A percentile compares a stretch with the other conserved stretches of the same genome.
Conservation (phyloP, 2,329 filamentous ascomycete species). For the Zymoseptoria crescenta region DNA sequence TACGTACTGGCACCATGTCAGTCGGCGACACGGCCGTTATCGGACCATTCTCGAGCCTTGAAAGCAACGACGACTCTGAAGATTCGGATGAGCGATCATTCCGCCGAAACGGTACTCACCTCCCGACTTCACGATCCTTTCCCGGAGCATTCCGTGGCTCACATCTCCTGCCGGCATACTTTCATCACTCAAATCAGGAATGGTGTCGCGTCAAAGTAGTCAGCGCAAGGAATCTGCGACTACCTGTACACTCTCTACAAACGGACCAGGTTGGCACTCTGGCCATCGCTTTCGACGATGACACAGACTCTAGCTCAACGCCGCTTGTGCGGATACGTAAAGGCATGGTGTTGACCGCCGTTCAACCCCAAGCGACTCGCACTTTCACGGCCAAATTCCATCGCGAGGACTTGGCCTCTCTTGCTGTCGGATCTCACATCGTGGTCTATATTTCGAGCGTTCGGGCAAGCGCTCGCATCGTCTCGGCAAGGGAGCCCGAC, state of each 20-base stretch:
- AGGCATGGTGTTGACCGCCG: constrained; percentile 69
- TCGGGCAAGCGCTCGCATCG: constrained; percentile 68
- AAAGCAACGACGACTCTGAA: constrained; percentile 28
- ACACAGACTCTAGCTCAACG: constrained; percentile 18
- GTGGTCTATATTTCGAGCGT: constrained; percentile 86
- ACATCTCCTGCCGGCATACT: constrained; percentile 17
- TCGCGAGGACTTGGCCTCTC: constrained; percentile 51
- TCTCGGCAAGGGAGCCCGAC: constrained; percentile 35
- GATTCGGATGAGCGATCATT: constrained; percentile 28
- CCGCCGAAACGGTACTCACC: constrained; percentile 19
- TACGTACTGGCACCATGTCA: constrained; percentile 69
- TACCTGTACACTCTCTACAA: constrained; percentile 69
- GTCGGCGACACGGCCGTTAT: constrained; percentile 71
- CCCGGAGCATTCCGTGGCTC: constrained; percentile 36
- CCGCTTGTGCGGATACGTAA: constrained; percentile 49
- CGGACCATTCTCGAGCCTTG: constrained; percentile 54
- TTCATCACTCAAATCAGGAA: constrained; percentile 41
- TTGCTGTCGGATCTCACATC: constrained; percentile 61
- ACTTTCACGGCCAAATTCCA: constrained; percentile 59
- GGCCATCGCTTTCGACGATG: constrained; percentile 55
- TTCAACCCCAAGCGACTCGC: constrained; percentile 47
- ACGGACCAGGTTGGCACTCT: constrained; percentile 85
- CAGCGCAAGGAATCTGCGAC: constrained; percentile 78
- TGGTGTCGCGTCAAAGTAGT: constrained; percentile 77
- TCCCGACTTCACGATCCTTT: constrained; percentile 41